A percentile compares a stretch with the other conserved stretches of the same genome.
These are phyloP conservation scores for Anthracocystis panici-leucophaei DNA, from an alignment of 1,284 basidiomycete genomes.

Conservation along the genomic window DNA sequence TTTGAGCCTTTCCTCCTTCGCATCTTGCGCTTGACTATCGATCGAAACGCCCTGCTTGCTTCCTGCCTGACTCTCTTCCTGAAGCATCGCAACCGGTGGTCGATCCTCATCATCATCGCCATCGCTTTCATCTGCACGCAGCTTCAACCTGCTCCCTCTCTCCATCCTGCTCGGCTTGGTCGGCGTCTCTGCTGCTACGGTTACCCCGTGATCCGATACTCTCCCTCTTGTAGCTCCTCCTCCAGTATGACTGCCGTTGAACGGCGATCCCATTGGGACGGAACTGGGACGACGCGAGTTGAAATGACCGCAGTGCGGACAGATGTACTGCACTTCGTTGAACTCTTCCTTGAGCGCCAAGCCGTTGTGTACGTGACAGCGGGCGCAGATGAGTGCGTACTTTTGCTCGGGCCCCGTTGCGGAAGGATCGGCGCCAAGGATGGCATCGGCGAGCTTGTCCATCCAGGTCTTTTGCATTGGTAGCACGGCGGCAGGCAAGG, in stretches of 20 bases:
- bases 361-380: conserved; percentile 94
- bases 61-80: conserved; percentile 15
- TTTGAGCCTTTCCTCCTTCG: conserved; percentile 10
- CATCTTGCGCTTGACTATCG: conserved; percentile 11
- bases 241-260: conserved; percentile 23
- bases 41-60: conserved; percentile 7
- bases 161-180: conserved; percentile 22
- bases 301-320: conserved; percentile 80
- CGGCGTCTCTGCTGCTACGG: conserved; percentile 23
- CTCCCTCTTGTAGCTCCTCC: neutral
- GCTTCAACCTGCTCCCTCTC: conserved; percentile 26
- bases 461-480: conserved; percentile 58
- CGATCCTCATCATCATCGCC: conserved; percentile 28
- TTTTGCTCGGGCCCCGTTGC: conserved; percentile 69
- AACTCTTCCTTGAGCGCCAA: conserved; percentile 89
- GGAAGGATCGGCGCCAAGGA: conserved; percentile 70
- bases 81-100: conserved; percentile 27
- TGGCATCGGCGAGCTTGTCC: conserved; percentile 71
- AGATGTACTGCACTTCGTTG: conserved; percentile 85
- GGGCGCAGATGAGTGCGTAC: conserved; percentile 93
- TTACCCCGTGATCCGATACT: neutral
- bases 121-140: conserved; percentile 28
- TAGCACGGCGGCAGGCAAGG: neutral
- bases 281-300: conserved; percentile 72
- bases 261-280: conserved; percentile 65